phyloP scores from a whole-genome alignment of 331 rosid species.

The Arachis monticola region DNA sequence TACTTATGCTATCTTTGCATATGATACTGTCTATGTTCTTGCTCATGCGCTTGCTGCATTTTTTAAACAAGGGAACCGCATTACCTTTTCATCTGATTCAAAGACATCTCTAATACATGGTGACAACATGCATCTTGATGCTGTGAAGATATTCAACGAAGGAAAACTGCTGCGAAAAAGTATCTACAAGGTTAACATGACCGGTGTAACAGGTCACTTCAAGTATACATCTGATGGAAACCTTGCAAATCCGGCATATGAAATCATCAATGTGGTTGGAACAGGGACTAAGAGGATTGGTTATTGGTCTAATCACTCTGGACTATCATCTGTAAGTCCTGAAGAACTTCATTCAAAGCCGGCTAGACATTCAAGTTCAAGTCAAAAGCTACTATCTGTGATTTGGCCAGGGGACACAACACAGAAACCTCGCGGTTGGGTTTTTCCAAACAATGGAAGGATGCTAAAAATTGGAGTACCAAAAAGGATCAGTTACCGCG shows the following conservation, averaged over 20 bases:
- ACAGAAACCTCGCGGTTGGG: constrained; percentile 93
- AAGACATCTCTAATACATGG: constrained; percentile 44
- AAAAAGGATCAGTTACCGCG: constrained; percentile 67
- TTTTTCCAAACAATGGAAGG: constrained; percentile 87
- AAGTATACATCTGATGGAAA: constrained; percentile 65
- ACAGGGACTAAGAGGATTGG: constrained; percentile 76
- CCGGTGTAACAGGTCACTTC: constrained; percentile 74
- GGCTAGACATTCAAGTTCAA: constrained; percentile 62
- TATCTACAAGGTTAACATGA: constrained; percentile 73
- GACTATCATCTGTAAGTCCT: constrained; percentile 72
- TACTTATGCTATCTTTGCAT: constrained; percentile 75
- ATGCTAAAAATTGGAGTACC: constrained; percentile 82
- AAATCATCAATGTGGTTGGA: constrained; percentile 84
- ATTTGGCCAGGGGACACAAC: constrained; percentile 91
- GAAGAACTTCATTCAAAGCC: constrained; percentile 70
- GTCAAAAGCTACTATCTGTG: constrained; percentile 53
- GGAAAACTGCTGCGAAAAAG: constrained; percentile 61
- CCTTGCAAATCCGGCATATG: constrained; percentile 77
- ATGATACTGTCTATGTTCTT: constrained; percentile 84
- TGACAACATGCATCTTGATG: constrained; percentile 68
- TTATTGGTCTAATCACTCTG: constrained; percentile 94
- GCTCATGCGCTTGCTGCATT: constrained; percentile 86
- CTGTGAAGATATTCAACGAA: constrained; percentile 74
- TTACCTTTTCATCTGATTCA: constrained; percentile 76
- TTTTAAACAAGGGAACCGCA: constrained; percentile 71